These are phyloP conservation scores for Wallacemonas sp. DNA, from an alignment of 208 protist genomes.

Conservation along the genomic window DNA sequence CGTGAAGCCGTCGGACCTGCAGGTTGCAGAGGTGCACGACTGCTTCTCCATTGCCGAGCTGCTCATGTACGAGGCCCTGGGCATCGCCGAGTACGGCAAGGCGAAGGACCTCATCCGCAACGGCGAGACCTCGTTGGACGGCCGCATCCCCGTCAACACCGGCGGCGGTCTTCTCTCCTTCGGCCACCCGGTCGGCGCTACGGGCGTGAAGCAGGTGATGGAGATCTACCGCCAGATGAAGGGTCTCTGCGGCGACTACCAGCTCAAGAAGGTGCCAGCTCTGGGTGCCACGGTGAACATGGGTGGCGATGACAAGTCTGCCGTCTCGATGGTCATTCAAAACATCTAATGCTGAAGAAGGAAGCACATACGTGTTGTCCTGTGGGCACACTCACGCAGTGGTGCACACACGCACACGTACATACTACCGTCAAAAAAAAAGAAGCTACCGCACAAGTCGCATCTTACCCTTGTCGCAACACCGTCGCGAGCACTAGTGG, in stretches of 20 bases:
- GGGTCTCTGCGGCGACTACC: constrained; percentile 86
- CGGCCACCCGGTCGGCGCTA: constrained; percentile 90
- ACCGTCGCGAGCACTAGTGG: too few species aligned
- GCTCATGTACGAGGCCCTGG: constrained; percentile 94
- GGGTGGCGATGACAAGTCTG: constrained; percentile 93
- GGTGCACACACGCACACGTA: too few species aligned
- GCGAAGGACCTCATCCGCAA: constrained; percentile 76
- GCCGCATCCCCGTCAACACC: constrained; percentile 88
- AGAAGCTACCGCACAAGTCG: too few species aligned
- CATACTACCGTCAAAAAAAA: too few species aligned
- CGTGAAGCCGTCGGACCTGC: constrained; percentile 53
- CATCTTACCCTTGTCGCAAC: too few species aligned
- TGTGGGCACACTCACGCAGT: too few species aligned
- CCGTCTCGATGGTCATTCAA: constrained; percentile 78
- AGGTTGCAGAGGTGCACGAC: constrained; percentile 92
- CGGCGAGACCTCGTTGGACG: constrained; percentile 73
- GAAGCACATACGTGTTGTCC: too few species aligned
- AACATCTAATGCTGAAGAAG: constrained; percentile 60
- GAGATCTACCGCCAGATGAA: constrained; percentile 94
- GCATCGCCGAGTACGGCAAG: constrained; percentile 80
- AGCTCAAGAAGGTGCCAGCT: constrained; percentile 77
- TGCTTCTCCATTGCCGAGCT: constrained; percentile 93
- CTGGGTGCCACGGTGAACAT: constrained; percentile 90
- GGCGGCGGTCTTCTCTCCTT: constrained; percentile 90
- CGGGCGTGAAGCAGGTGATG: constrained; percentile 91